Evolutionary conservation across 257 asterid species (phyloP).

Genomic region (Coffea eugenioides): DNA sequence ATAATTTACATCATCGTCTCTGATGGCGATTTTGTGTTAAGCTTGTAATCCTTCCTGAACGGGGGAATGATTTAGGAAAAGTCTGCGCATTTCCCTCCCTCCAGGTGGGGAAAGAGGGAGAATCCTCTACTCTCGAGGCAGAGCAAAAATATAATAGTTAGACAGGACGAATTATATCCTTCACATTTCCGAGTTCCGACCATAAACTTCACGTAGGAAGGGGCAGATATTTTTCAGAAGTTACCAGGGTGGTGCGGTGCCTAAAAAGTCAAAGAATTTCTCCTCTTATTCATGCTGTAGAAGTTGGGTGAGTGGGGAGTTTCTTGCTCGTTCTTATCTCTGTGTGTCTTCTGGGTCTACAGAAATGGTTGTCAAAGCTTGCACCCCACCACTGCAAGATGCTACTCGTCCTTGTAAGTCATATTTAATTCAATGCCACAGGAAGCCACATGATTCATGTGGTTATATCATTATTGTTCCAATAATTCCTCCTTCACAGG

Average conservation of each 20-base stretch:
- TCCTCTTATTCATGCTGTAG: neutral
- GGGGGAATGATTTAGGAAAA: too few species aligned
- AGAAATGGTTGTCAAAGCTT: neutral
- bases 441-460: neutral
- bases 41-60: too few species aligned
- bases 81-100: too few species aligned
- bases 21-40: too few species aligned
- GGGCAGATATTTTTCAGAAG: neutral
- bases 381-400: neutral
- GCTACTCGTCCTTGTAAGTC: neutral
- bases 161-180: neutral
- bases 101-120: too few species aligned
- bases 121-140: neutral
- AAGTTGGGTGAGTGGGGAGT: neutral
- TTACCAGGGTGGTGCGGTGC: neutral
- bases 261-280: neutral
- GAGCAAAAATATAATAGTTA: neutral
- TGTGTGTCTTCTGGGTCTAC: neutral
- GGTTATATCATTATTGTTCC: neutral
- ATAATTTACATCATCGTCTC: too few species aligned
- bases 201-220: too few species aligned
- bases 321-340: neutral
- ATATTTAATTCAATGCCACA: neutral
- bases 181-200: too few species aligned
- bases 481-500: too few species aligned